phyloP scores from a whole-genome alignment of 2,329 filamentous ascomycete genomes.

The Teratosphaeria pseudoeucalypti region DNA sequence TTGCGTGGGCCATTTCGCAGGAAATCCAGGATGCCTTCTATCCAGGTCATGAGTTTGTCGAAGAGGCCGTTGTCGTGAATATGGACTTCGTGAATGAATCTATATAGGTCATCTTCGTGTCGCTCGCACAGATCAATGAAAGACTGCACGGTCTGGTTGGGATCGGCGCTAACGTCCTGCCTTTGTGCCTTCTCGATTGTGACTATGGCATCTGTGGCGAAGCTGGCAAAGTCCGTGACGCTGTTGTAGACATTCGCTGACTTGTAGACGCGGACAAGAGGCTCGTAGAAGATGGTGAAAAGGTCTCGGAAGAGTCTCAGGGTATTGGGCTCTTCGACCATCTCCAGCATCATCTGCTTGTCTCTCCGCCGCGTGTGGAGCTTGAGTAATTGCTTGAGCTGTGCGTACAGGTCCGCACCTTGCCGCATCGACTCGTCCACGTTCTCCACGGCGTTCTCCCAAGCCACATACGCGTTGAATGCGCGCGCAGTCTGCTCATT shows the following conservation, averaged over 20 bases:
- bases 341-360: constrained; percentile 91
- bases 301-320: constrained; percentile 91
- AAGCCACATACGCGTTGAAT: constrained; percentile 92
- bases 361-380: constrained; percentile 83
- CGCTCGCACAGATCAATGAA: constrained; percentile 95
- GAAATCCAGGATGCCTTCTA: constrained; percentile 91
- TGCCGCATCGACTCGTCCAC: constrained; percentile 79
- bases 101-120: constrained; percentile 96
- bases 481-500: constrained; percentile 69
- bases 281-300: constrained; percentile 98
- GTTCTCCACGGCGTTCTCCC: constrained; percentile 89
- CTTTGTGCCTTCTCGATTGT: constrained; percentile 59
- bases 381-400: constrained; percentile 90
- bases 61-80: constrained; percentile 94
- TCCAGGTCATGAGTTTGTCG: constrained; percentile 91
- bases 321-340: constrained; percentile 95
- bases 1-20: constrained; percentile 63
- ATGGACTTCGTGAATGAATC: constrained; percentile 97
- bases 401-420: constrained; percentile 84
- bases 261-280: constrained; percentile 93
- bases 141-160: constrained; percentile 94
- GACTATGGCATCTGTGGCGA: constrained; percentile 84
- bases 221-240: constrained; percentile 89
- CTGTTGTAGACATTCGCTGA: constrained; percentile 96
- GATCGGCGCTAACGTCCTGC: constrained; percentile 82